Evolutionary conservation across 345 rosid species (phyloP).

Genomic region (Populus deltoides): DNA sequence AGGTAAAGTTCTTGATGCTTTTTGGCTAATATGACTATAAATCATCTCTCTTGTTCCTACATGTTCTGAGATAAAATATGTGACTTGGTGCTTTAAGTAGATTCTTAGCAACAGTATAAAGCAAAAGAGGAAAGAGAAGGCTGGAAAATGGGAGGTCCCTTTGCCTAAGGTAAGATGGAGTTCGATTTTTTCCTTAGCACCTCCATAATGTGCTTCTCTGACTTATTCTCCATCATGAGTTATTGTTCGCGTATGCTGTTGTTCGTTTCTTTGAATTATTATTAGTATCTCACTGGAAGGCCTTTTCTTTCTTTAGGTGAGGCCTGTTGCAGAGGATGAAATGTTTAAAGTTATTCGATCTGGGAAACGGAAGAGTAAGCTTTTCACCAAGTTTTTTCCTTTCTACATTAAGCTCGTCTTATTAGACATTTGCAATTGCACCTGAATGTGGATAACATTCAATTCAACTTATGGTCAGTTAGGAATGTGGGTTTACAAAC

Average conservation of each 20-base stretch:
- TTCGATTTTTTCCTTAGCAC: background rate
- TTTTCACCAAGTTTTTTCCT: background rate
- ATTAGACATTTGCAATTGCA: background rate
- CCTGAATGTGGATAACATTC: background rate
- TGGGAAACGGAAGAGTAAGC: constrained; percentile 88
- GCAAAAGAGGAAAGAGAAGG: constrained; percentile 95
- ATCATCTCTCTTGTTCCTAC: background rate
- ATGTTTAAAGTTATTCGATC: constrained; percentile 89
- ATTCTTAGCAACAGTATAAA: constrained; percentile 88
- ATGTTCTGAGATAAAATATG: background rate
- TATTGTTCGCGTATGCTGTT: background rate
- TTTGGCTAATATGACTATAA: background rate
- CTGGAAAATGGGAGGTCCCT: constrained; percentile 99
- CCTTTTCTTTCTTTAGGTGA: constrained; percentile 51
- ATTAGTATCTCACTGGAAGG: constrained; percentile 4
- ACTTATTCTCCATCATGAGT: background rate
- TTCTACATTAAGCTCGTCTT: background rate
- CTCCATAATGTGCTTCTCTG: background rate
- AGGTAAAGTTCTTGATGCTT: constrained; percentile 36
- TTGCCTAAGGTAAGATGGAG: constrained; percentile 59
- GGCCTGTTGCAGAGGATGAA: constrained; percentile 99
- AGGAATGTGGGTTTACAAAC: background rate
- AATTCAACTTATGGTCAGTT: background rate
- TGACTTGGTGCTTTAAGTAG: constrained; percentile 31
- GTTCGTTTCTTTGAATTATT: background rate